A percentile compares a stretch with the other conserved stretches of the same genome.
Evolutionary conservation across 495 filamentous ascomycete genomes (phyloP).

Genomic region (Monascus purpureus): DNA sequence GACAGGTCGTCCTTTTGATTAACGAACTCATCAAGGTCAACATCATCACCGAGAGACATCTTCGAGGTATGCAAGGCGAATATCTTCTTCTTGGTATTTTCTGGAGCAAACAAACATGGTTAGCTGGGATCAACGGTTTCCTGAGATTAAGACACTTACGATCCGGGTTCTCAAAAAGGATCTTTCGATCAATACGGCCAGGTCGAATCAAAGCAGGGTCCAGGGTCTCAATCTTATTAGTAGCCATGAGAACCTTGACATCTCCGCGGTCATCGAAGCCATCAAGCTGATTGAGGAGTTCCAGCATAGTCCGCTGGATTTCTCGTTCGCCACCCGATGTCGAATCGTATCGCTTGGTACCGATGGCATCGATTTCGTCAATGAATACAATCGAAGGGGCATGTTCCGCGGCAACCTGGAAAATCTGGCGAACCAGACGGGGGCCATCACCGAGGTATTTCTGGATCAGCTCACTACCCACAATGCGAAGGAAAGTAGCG

Average conservation of each 20-base stretch:
- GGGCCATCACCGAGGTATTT: constrained; percentile 98
- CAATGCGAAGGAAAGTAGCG: constrained; percentile 95
- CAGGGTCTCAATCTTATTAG: constrained; percentile 98
- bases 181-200: constrained; percentile 97
- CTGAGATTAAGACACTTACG: constrained; percentile 38
- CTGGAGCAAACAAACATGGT: constrained; percentile 18
- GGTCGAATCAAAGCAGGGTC: constrained; percentile 94
- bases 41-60: constrained; percentile 91
- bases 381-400: constrained; percentile 98
- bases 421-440: constrained; percentile 87
- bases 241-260: constrained; percentile 99
- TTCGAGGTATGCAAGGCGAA: constrained; percentile 98
- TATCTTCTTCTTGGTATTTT: constrained; percentile 99
- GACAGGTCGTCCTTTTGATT: constrained; percentile 96
- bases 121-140: not conserved
- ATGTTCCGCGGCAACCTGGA: constrained; percentile 94
- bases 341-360: constrained; percentile 97
- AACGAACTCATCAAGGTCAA: constrained; percentile 97
- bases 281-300: constrained; percentile 95
- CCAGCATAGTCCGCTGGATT: constrained; percentile 96
- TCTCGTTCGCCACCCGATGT: constrained; percentile 95
- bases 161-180: constrained; percentile 97
- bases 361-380: constrained; percentile 98
- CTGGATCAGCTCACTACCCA: constrained; percentile 95
- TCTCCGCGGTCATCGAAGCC: constrained; percentile 98